Conservation (phyloP, 2,329 filamentous ascomycete species). For the Cordyceps farinosa region DNA sequence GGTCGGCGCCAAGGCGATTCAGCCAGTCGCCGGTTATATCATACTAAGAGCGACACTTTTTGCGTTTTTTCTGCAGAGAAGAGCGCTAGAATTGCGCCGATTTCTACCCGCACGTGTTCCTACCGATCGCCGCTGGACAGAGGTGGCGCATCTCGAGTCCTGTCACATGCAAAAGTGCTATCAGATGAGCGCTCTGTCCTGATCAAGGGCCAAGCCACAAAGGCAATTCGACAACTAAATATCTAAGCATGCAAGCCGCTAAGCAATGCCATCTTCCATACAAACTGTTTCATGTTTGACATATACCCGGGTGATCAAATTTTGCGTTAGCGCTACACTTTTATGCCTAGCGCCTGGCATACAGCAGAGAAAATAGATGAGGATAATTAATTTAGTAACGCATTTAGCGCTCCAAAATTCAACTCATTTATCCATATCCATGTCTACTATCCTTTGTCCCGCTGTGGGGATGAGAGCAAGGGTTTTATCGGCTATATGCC, state of each 20-base stretch:
- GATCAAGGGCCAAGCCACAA: not conserved
- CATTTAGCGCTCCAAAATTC: too few species aligned
- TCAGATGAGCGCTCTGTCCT: not conserved
- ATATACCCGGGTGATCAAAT: not conserved
- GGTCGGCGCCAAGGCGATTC: not conserved
- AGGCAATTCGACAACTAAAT: not conserved
- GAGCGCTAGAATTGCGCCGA: not conserved
- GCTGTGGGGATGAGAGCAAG: not conserved
- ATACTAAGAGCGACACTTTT: not conserved
- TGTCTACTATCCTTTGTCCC: not conserved
- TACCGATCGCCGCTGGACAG: not conserved
- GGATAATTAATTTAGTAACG: too few species aligned
- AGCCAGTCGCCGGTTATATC: not conserved
- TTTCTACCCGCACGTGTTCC: conserved; percentile 6
- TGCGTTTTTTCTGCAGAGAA: not conserved
- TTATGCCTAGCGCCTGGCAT: too few species aligned
- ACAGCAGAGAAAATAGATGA: too few species aligned
- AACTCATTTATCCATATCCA: too few species aligned
- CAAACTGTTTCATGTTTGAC: not conserved
- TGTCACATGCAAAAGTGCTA: conserved; percentile 3
- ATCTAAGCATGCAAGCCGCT: not conserved
- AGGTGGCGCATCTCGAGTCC: not conserved
- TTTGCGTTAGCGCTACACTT: too few species aligned
- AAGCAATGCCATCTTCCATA: too few species aligned
- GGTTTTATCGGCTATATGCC: not conserved